Conservation (phyloP, 495 filamentous ascomycete species). For the Neurospora sp. region DNA sequence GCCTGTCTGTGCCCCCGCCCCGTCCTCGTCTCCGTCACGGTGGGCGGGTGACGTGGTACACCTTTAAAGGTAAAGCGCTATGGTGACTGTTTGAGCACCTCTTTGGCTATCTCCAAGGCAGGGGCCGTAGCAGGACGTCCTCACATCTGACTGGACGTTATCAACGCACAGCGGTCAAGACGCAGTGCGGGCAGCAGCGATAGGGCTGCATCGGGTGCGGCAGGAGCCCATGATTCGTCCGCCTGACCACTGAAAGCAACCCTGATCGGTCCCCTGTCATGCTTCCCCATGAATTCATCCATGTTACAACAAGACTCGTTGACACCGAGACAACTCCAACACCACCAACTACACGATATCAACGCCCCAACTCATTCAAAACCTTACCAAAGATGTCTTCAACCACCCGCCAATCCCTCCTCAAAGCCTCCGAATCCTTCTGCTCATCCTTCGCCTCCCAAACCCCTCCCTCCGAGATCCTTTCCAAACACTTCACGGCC, state of each 20-base stretch:
- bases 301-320: neutral
- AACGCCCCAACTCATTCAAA: neutral
- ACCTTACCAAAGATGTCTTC: neutral
- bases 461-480: constrained; percentile 23
- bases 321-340: neutral
- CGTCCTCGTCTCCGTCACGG: neutral
- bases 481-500: constrained; percentile 40
- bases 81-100: neutral
- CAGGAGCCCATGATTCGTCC: neutral
- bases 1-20: neutral
- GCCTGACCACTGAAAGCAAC: neutral
- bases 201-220: neutral
- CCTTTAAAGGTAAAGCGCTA: neutral
- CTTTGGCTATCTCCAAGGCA: neutral
- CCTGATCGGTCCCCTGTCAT: neutral
- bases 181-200: neutral
- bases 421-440: constrained; percentile 34
- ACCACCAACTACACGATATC: neutral
- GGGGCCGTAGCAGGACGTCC: neutral
- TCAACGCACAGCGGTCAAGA: neutral
- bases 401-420: constrained; percentile 24
- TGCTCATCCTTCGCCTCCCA: constrained; percentile 36
- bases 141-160: neutral
- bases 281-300: neutral
- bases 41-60: neutral